These are phyloP conservation scores for Podaxis pistillaris DNA, from an alignment of 768 basidiomycete genomes.

Conservation along the genomic window DNA sequence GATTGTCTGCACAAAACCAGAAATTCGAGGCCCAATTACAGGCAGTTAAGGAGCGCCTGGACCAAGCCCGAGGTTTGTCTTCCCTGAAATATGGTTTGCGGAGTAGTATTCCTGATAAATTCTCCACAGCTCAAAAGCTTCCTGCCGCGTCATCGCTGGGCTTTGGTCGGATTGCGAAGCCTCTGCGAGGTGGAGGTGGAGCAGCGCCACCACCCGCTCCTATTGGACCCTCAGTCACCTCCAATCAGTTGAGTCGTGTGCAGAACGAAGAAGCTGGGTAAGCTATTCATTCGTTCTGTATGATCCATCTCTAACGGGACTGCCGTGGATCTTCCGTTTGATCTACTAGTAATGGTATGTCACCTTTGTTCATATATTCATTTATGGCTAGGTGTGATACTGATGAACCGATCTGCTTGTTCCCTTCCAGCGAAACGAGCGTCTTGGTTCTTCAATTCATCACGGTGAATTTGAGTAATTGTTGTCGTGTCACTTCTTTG, in stretches of 20 bases:
- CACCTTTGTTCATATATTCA: slow-evolving; percentile 25
- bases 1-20: slow-evolving; percentile 89
- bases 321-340: slow-evolving; percentile 15
- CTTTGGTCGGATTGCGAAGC: slow-evolving; percentile 96
- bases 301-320: slow-evolving; percentile 15
- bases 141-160: slow-evolving; percentile 67
- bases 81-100: background rate
- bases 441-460: slow-evolving; percentile 89
- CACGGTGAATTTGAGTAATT: slow-evolving; percentile 40
- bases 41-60: slow-evolving; percentile 86
- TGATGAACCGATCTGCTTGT: slow-evolving; percentile 18
- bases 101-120: slow-evolving; percentile 8
- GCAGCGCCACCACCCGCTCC: slow-evolving; percentile 36
- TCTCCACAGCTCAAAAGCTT: slow-evolving; percentile 68
- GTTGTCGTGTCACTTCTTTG: background rate
- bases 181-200: slow-evolving; percentile 91
- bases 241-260: slow-evolving; percentile 66
- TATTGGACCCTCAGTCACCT: slow-evolving; percentile 42
- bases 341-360: slow-evolving; percentile 17
- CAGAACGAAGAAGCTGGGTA: slow-evolving; percentile 81
- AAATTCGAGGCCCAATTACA: slow-evolving; percentile 94
- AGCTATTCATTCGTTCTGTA: slow-evolving; percentile 29
- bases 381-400: slow-evolving; percentile 19
- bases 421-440: slow-evolving; percentile 73
- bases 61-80: slow-evolving; percentile 83